These are phyloP conservation scores for Sporothrix humicola DNA, from an alignment of 2,329 filamentous ascomycete genomes.

Conservation along the genomic window DNA sequence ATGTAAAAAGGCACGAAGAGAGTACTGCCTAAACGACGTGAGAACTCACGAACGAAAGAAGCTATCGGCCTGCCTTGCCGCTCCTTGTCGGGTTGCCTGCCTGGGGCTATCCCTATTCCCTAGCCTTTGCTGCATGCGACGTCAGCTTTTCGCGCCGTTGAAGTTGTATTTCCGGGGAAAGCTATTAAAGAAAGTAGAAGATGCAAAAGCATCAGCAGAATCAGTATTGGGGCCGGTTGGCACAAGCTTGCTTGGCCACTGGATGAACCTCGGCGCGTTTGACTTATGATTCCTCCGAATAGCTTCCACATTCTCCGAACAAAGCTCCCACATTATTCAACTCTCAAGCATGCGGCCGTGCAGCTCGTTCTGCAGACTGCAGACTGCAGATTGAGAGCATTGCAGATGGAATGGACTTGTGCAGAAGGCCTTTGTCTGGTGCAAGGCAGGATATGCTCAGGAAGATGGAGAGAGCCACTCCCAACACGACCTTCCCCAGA, in stretches of 20 bases:
- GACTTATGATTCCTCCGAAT: background rate
- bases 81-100: too few relatives aligned
- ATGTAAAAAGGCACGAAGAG: slow-evolving; percentile 1
- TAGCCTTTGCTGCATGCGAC: background rate
- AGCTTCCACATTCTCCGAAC: background rate
- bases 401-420: background rate
- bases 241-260: background rate
- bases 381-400: too few relatives aligned
- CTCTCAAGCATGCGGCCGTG: background rate
- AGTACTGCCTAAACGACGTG: background rate
- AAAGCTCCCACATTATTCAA: too few relatives aligned
- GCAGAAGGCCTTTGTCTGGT: background rate
- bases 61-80: background rate
- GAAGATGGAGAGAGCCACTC: background rate
- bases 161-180: slow-evolving; percentile 4
- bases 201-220: background rate
- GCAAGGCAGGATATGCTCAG: background rate
- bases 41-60: background rate
- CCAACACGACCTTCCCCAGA: background rate
- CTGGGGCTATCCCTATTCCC: background rate
- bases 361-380: background rate
- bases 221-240: too few relatives aligned
- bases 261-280: slow-evolving; percentile 15
- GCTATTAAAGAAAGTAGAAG: background rate
- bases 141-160: background rate